Conservation (phyloP, 1,139 yeast species). For the Yamadazyma diddensiae region DNA sequence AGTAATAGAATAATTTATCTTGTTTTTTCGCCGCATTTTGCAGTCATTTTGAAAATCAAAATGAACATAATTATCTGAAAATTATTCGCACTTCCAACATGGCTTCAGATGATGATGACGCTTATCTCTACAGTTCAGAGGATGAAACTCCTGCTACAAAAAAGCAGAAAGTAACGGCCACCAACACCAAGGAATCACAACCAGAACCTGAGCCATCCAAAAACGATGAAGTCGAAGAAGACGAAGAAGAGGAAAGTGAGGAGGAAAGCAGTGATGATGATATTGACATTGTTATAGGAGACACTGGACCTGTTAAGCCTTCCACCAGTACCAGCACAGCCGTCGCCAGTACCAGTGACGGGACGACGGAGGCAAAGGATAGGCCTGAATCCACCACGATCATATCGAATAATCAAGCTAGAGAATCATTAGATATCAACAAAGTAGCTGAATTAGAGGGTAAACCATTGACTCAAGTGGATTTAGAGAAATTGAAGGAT, state of each 20-base stretch:
- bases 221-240: constrained; percentile 24
- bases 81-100: constrained; percentile 12
- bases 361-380: constrained; percentile 11
- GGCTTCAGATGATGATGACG: constrained; percentile 72
- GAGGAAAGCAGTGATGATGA: constrained; percentile 48
- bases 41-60: too few relatives aligned
- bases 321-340: constrained; percentile 13
- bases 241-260: constrained; percentile 31
- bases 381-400: constrained; percentile 45
- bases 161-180: constrained; percentile 16
- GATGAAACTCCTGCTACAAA: constrained; percentile 30
- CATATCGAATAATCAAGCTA: constrained; percentile 31
- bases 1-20: too few relatives aligned
- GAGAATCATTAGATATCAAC: constrained; percentile 64
- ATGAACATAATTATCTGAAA: too few relatives aligned
- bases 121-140: constrained; percentile 78
- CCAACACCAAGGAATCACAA: neutral
- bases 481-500: constrained; percentile 77
- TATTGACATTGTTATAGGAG: constrained; percentile 34
- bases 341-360: constrained; percentile 11
- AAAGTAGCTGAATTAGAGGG: constrained; percentile 81
- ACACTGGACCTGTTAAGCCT: constrained; percentile 22
- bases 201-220: constrained; percentile 5
- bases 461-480: constrained; percentile 78
- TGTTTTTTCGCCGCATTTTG: too few relatives aligned